These are phyloP conservation scores for Mycena olivaceomarginata DNA, from an alignment of 768 basidiomycete genomes.

Conservation along the genomic window DNA sequence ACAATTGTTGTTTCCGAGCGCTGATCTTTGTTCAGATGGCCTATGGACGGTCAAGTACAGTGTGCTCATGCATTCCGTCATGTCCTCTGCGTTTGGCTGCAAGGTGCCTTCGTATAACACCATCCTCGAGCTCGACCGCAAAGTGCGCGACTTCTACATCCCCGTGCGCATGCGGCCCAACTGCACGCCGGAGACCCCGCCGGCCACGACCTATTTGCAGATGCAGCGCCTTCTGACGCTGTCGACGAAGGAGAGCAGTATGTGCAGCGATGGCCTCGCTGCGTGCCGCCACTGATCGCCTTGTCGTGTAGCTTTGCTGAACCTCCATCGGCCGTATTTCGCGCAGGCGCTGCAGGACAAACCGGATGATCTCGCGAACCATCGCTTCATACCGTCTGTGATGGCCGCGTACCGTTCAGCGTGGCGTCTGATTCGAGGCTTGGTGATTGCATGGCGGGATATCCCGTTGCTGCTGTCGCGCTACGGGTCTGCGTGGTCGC, in stretches of 20 bases:
- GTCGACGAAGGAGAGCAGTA: constrained; percentile 70
- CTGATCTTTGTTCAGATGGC: constrained; percentile 63
- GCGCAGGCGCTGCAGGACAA: constrained; percentile 79
- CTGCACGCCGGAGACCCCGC: constrained; percentile 45
- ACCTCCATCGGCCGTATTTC: constrained; percentile 82
- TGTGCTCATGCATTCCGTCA: constrained; percentile 69
- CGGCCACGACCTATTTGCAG: constrained; percentile 48
- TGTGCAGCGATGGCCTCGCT: constrained; percentile 36
- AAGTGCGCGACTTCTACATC: constrained; percentile 76
- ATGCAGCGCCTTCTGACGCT: constrained; percentile 68
- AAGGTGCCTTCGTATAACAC: constrained; percentile 70
- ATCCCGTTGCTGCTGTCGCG: constrained; percentile 66
- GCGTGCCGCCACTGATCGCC: neutral
- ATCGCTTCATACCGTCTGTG: constrained; percentile 81
- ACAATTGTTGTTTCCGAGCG: neutral
- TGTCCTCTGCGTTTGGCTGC: constrained; percentile 71
- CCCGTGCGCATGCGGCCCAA: constrained; percentile 67
- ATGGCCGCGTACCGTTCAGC: constrained; percentile 84
- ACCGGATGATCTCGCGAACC: constrained; percentile 73
- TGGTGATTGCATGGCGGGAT: constrained; percentile 64
- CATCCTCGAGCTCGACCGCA: constrained; percentile 76
- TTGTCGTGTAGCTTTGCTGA: constrained; percentile 68
- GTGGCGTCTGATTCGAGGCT: constrained; percentile 75
- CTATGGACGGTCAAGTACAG: constrained; percentile 75
- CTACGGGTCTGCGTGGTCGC: constrained; percentile 77